Evolutionary conservation across 2,329 filamentous ascomycete genomes (phyloP), one percentile per base, ranked within the genome.

Genomic region (Botrytis paeoniae): DNA sequence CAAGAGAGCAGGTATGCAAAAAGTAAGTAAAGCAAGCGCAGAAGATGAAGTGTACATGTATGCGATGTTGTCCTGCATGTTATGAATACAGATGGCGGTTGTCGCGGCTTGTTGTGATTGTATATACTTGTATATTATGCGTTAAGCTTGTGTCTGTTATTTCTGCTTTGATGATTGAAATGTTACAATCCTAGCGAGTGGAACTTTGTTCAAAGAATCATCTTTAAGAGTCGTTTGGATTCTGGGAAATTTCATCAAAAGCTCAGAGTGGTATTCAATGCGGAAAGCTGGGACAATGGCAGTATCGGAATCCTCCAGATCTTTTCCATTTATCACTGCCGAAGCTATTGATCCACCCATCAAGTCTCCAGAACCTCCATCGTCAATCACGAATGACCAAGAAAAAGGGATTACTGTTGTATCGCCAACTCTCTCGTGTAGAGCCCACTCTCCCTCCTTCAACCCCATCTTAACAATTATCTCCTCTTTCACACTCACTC

Each of bases 401-500:
- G 63, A 65, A 51, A 51, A 35, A 9, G 63, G 43, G 7, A 39
- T n/a, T 25, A 29, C 20, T 37, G 25, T 48, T 32, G 20, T 25
- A n/a, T 39, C 45, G 20, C 10, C 48, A 29, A 22, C 25, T 22
- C 20, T n/a, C 16, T 39, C 25, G 14, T 29, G 25, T 10, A 57
- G 25, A 3, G 35, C 48, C n/a, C 25, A n/a, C 16, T 29, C 48
- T 4, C 37, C 35, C 51, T n/a, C 35, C 16, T 32, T 35, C n/a
- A 37, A 69, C 16, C n/a, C 37, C 0, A 29, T 29, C 9, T 35
- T 59, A 41, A 69, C 35, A 18, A 69, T 43, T 7, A 18, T 69
- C 32, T 69, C 68, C 14, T 61, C 68, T 7, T 60, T 70, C 29
- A 29, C 57, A n/a, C 41, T 61, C 20, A 70, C 41, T 16, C 68